Conservation (phyloP, 768 basidiomycete genomes). For the Lactifluus subvellereus region DNA sequence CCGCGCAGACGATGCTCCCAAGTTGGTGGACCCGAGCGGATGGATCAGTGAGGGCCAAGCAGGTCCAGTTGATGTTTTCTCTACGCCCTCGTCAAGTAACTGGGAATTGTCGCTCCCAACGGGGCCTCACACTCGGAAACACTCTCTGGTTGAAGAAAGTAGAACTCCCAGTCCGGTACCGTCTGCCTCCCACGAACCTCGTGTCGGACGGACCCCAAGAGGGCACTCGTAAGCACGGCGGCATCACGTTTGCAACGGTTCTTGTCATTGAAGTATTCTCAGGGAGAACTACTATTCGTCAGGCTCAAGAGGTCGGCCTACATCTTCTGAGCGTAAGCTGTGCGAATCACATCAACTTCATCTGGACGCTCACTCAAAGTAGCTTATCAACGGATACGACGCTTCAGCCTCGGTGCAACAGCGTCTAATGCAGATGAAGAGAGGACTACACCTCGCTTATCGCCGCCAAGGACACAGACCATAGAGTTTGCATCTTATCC, state of each 20-base stretch:
- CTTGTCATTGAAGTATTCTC: neutral
- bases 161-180: neutral
- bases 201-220: neutral
- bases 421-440: neutral
- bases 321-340: constrained; percentile 6
- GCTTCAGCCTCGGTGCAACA: neutral
- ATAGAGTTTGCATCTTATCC: constrained; percentile 47
- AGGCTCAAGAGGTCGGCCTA: neutral
- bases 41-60: constrained; percentile 49
- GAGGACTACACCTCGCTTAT: neutral
- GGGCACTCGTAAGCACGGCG: neutral
- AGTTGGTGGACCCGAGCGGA: constrained; percentile 69
- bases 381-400: neutral
- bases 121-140: neutral
- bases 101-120: neutral
- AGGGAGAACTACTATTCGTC: neutral
- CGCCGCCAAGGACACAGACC: constrained; percentile 41
- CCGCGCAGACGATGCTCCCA: constrained; percentile 61
- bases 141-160: neutral
- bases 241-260: neutral
- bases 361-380: neutral
- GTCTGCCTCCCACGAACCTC: neutral
- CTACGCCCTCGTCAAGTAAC: neutral
- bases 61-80: constrained; percentile 7
- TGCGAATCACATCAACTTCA: neutral